Conservation (phyloP, 306 rosid species). For the Citrullus mucosospermus region DNA sequence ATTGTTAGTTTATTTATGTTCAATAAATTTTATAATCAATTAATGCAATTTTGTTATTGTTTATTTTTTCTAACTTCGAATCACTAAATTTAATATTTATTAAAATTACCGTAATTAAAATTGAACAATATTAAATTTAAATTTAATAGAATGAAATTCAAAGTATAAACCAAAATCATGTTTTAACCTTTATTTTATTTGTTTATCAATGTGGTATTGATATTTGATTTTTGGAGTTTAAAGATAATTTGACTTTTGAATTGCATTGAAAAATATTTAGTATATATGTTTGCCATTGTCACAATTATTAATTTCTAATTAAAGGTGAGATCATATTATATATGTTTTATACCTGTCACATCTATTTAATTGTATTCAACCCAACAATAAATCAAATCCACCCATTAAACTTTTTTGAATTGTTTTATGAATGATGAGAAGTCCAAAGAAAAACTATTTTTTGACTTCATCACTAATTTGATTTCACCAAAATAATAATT, state of each 20-base stretch:
- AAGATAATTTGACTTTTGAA: neutral
- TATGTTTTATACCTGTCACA: no score
- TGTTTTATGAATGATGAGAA: neutral
- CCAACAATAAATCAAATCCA: neutral
- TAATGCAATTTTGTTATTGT: no score
- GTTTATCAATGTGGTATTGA: neutral
- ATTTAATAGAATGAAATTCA: no score
- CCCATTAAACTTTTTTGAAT: neutral
- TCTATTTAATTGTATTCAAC: neutral
- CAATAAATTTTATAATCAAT: no score
- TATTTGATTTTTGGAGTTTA: neutral
- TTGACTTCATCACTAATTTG: neutral
- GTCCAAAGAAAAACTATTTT: neutral
- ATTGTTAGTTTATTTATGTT: no score
- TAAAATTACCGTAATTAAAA: no score
- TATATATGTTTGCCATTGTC: neutral
- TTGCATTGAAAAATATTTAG: no score
- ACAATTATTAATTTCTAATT: neutral
- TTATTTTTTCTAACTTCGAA: no score
- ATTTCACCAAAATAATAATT: neutral
- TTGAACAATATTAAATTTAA: no score
- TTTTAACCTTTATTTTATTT: neutral
- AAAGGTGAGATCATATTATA: neutral
- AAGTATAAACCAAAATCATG: no score
- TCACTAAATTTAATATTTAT: no score